Evolutionary conservation across 352 stramenopile genomes (phyloP).

Genomic region (Phytopythium kandeliae): DNA sequence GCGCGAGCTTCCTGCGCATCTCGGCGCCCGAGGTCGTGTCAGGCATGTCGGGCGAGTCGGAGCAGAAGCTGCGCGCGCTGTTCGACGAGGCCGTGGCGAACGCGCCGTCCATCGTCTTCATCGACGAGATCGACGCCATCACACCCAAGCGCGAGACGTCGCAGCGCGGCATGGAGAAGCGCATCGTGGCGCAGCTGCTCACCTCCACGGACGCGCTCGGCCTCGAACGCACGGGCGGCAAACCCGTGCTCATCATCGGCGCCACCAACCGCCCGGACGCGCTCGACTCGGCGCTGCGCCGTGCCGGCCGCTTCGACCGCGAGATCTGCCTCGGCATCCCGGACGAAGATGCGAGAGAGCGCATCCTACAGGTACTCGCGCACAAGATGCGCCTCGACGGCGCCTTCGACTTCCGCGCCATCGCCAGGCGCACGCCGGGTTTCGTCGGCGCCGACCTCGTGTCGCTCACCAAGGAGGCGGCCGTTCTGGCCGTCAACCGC

Average conservation of each 20-base stretch:
- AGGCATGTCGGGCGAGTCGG: constrained; percentile 90
- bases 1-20: constrained; percentile 84
- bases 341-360: constrained; percentile 90
- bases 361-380: constrained; percentile 94
- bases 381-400: constrained; percentile 92
- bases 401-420: constrained; percentile 91
- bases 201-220: constrained; percentile 90
- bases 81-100: constrained; percentile 96
- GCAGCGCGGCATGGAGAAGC: constrained; percentile 94
- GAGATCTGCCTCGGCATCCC: constrained; percentile 98
- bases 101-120: constrained; percentile 96
- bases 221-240: constrained; percentile 83
- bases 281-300: constrained; percentile 94
- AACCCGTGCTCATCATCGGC: constrained; percentile 96
- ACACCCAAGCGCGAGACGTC: constrained; percentile 92
- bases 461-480: constrained; percentile 97
- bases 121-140: constrained; percentile 98
- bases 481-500: constrained; percentile 96
- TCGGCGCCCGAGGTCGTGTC: constrained; percentile 91
- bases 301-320: constrained; percentile 97
- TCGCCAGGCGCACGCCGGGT: constrained; percentile 93
- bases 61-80: constrained; percentile 85
- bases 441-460: constrained; percentile 98
- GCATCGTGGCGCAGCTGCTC: constrained; percentile 96
- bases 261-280: constrained; percentile 97